Percentiles rank a stretch among this genome's conserved stretches.
phyloP scores from a whole-genome alignment of 371 early-diverging fungal species.

The Rhizopus sp. region DNA sequence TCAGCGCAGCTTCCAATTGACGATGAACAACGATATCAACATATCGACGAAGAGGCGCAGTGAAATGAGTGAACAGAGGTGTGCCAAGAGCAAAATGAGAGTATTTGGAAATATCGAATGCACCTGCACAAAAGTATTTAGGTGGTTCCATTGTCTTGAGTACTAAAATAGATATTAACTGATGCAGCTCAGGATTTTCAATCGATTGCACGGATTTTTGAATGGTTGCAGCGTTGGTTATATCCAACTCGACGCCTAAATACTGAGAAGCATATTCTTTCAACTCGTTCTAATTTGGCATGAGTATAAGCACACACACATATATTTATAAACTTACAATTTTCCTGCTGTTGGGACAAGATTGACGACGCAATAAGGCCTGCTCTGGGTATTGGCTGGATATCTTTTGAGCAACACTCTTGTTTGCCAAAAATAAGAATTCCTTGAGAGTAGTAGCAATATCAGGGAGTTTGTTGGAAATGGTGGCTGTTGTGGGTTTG shows the following conservation, averaged over 20 bases:
- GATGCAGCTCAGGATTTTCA: conserved; percentile 43
- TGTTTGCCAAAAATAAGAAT: conserved; percentile 94
- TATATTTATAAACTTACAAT: conserved; percentile 39
- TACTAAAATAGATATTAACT: conserved; percentile 63
- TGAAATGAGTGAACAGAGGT: conserved; percentile 87
- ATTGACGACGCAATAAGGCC: conserved; percentile 83
- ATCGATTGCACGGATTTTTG: conserved; percentile 72
- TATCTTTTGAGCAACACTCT: conserved; percentile 86
- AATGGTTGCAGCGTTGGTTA: conserved; percentile 52
- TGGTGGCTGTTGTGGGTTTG: conserved; percentile 62
- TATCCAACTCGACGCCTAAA: conserved; percentile 56
- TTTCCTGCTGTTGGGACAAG: conserved; percentile 62
- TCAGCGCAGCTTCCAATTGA: conserved; percentile 46
- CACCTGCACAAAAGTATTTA: conserved; percentile 86
- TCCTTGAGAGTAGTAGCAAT: conserved; percentile 92
- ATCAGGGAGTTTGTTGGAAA: conserved; percentile 78
- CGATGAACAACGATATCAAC: conserved; percentile 96
- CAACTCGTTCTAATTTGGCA: conserved; percentile 29
- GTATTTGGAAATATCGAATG: conserved; percentile 62
- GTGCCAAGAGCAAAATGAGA: conserved; percentile 78
- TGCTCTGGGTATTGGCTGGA: conserved; percentile 81
- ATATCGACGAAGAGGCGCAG: conserved; percentile 93
- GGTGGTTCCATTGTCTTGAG: conserved; percentile 82
- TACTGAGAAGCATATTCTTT: conserved; percentile 46
- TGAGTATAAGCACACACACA: background rate